Evolutionary conservation across 768 basidiomycete genomes (phyloP), one percentile per base, ranked within the genome.

Genomic region (Lactarius hatsudake): DNA sequence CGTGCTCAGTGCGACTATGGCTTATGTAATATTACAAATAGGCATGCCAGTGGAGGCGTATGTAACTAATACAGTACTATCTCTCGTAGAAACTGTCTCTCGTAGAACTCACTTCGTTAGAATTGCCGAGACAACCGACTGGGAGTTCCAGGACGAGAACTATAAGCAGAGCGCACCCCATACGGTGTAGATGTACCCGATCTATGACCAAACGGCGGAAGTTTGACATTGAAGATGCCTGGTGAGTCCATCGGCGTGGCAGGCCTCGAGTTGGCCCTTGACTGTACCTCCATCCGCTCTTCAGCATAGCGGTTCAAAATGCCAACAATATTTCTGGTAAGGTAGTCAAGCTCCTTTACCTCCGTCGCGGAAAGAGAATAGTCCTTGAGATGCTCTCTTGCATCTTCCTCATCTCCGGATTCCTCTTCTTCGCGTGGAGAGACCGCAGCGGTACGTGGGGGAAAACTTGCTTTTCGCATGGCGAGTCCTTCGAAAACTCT

Each of bases 401-500:
- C 76, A 60, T 82, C 81, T 32, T 84, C 85, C 67, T 86, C 87
- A 61, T 85, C 84, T 5, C 83, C 86, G 3, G 81, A 80, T 74
- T 90, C 91, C 53, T 83, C 82, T 64, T 83, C 80, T 64, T 83
- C 80, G 38, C 81, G 79, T 59, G 80, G 77, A 38, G 81, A 73
- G 8, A 79, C 71, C 5, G 75, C 32, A n/a, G 74, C 23, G 79
- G 65, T n/a, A 68, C 71, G 71, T n/a, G 73, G 75, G 64, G 75
- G 69, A 59, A 73, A 75, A 51, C 77, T 76, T 78, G 77, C 51
- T 78, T 78, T 76, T 81, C 81, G 61, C 61, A 80, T 81, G 62
- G 76, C 76, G 62, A 96, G 88, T 26, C 94, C 94, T 72, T 96
- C 91, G 71, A 93, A 98, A 7, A 97, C 92, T 51, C 96, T 87